Evolutionary conservation across 805 yeast genomes (phyloP).

Genomic region (Spathaspora arborariae): DNA sequence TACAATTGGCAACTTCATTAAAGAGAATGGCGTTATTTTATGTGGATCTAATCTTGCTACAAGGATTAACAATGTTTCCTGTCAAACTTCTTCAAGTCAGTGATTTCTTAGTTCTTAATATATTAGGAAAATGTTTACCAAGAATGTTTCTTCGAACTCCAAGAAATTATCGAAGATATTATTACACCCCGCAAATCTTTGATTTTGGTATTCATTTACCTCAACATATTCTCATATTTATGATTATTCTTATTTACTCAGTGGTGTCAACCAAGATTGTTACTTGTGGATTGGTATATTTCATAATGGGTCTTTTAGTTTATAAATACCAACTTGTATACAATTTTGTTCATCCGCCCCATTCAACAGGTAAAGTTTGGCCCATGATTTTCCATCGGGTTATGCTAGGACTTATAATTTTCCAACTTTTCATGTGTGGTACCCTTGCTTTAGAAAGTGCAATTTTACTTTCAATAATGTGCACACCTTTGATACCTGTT

Average conservation of each 20-base stretch:
- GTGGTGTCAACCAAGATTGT: conserved; percentile 60
- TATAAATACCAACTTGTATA: conserved; percentile 61
- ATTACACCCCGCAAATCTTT: conserved; percentile 58
- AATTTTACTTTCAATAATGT: conserved; percentile 42
- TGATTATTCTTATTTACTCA: conserved; percentile 56
- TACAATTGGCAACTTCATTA: conserved; percentile 77
- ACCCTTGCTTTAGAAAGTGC: conserved; percentile 60
- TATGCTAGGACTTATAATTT: conserved; percentile 50
- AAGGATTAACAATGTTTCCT: conserved; percentile 88
- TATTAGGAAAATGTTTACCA: conserved; percentile 65
- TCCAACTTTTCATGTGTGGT: conserved; percentile 63
- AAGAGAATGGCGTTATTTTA: conserved; percentile 80
- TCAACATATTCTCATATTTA: conserved; percentile 56
- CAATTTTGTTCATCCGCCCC: conserved; percentile 61
- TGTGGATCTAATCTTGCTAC: conserved; percentile 78
- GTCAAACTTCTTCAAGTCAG: conserved; percentile 71
- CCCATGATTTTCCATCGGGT: conserved; percentile 57
- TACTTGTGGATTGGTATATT: conserved; percentile 55
- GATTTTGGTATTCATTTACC: conserved; percentile 61
- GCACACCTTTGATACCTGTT: conserved; percentile 46
- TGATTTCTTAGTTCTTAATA: conserved; percentile 46
- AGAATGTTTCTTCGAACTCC: conserved; percentile 59
- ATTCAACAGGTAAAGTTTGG: conserved; percentile 67
- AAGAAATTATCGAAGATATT: conserved; percentile 68
- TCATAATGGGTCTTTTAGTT: conserved; percentile 53